phyloP scores from a whole-genome alignment of 2,329 filamentous ascomycete species.

The Fusarium tanahbumbuense region DNA sequence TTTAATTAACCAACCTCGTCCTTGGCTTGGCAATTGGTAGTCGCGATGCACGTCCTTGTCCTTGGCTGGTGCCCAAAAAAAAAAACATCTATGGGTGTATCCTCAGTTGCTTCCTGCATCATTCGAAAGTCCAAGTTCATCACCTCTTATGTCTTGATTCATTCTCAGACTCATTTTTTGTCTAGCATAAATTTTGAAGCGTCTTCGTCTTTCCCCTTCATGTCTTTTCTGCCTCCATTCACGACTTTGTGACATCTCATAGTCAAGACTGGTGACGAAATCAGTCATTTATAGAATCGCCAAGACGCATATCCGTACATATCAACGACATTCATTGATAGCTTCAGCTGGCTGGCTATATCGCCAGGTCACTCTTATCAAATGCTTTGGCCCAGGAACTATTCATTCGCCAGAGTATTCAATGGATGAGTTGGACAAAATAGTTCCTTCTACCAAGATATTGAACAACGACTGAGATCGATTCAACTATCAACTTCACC shows the following conservation, averaged over 20 bases:
- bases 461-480: not conserved
- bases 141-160: not conserved
- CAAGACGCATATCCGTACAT: not conserved
- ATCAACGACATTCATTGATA: not conserved
- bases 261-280: not conserved
- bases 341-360: not conserved
- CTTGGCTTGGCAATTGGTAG: slow-evolving; percentile 28
- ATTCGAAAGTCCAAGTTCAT: not conserved
- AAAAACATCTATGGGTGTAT: not conserved
- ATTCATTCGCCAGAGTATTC: not conserved
- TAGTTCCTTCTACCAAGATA: not conserved
- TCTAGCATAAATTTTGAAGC: not conserved
- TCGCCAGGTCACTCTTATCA: not conserved
- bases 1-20: not conserved
- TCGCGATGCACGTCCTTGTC: slow-evolving; percentile 25
- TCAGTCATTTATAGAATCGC: slow-evolving; percentile 6
- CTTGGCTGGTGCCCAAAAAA: slow-evolving; percentile 18
- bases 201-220: not conserved
- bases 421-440: not conserved
- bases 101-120: slow-evolving; percentile 15
- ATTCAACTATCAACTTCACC: not conserved
- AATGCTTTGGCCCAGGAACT: not conserved
- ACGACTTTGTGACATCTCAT: not conserved
- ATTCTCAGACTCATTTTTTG: not conserved
- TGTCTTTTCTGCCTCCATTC: not conserved